Conservation (phyloP, 176 grass and related monocot genomes). For the Paspalum notatum region DNA sequence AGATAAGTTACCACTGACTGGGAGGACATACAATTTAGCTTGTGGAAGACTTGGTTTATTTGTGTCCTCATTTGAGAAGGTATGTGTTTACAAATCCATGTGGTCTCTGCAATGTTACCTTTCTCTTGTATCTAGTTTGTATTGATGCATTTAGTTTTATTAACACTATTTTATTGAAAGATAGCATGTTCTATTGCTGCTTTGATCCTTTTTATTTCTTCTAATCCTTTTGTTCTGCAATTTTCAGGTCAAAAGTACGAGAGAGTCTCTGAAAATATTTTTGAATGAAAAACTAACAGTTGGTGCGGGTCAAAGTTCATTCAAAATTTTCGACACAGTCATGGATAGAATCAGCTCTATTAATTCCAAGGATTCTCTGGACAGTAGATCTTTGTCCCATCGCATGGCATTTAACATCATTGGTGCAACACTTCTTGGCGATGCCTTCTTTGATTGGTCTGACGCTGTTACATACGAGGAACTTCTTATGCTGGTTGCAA, state of each 20-base stretch:
- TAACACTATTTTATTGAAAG: conserved; percentile 1
- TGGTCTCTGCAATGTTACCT: not conserved
- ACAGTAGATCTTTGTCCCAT: conserved; percentile 66
- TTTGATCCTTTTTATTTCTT: conserved; percentile 25
- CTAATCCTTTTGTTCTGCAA: conserved; percentile 15
- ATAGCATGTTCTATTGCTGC: conserved; percentile 9
- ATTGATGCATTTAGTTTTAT: not conserved
- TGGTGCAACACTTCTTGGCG: conserved; percentile 72
- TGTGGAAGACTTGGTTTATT: conserved; percentile 81
- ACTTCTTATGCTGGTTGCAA: conserved; percentile 76
- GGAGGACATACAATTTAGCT: conserved; percentile 80
- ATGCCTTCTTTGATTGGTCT: conserved; percentile 83
- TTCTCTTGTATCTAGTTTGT: not conserved
- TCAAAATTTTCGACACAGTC: conserved; percentile 56
- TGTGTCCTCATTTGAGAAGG: conserved; percentile 82
- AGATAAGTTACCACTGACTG: conserved; percentile 86
- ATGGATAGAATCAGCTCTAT: conserved; percentile 50
- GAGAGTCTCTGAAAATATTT: conserved; percentile 73
- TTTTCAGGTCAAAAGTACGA: conserved; percentile 70
- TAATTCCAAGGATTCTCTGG: conserved; percentile 55
- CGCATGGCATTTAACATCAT: conserved; percentile 81
- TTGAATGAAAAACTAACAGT: conserved; percentile 61
- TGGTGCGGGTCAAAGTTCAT: conserved; percentile 36
- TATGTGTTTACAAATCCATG: conserved; percentile 36
- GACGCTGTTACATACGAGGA: conserved; percentile 68